Evolutionary conservation across 805 yeast species (phyloP), one percentile per base, ranked within the genome.

Genomic region (Lipomyces japonicus): DNA sequence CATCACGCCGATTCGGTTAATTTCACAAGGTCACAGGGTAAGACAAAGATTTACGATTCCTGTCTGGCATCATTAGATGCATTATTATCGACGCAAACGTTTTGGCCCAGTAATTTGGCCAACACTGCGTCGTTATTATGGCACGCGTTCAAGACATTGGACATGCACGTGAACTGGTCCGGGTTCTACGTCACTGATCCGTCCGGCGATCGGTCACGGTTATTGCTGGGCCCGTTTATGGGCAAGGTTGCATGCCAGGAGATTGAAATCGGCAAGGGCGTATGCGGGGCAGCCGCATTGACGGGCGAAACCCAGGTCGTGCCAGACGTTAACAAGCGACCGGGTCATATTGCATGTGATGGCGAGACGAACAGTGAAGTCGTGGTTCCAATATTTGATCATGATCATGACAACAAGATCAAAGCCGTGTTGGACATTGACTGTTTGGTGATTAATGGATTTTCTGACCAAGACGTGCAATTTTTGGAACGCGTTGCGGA

Each of bases 311-410:
- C 95, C 0, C 95, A 88, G 63, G 63, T 89, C 4, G 96, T 91
- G 9, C 73, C 75, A 1, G 79, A 91, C 65, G 97, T 91, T 2
- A 74, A 83, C 19, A 65, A 76, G 59, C 88, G 80, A 61, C 95
- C 95, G 0, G 95, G 95, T 1, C 97, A 91, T 65, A 93, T 91
- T 57, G 97, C 97, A 0, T 91, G 98, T 69, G 98, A 93, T 69
- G 95, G 96, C 0, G 95, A 82, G 51, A 91, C 97, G 0, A 77
- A 84, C 56, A 85, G 95, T 65, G 98, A 91, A 64, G 85, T 91
- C 26, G 97, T 93, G 19, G 90, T 91, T 1, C 97, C 97, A 0
- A 78, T 90, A 4, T 61, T 80, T 0, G 62, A 67, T 10, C n/a
- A n/a, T n/a, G n/a, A n/a, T n/a, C n/a, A n/a, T n/a, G 62, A 63